A percentile compares a stretch with the other conserved stretches of the same genome.
Evolutionary conservation across 345 rosid species (phyloP).

Genomic region (Syzygium aqueum): DNA sequence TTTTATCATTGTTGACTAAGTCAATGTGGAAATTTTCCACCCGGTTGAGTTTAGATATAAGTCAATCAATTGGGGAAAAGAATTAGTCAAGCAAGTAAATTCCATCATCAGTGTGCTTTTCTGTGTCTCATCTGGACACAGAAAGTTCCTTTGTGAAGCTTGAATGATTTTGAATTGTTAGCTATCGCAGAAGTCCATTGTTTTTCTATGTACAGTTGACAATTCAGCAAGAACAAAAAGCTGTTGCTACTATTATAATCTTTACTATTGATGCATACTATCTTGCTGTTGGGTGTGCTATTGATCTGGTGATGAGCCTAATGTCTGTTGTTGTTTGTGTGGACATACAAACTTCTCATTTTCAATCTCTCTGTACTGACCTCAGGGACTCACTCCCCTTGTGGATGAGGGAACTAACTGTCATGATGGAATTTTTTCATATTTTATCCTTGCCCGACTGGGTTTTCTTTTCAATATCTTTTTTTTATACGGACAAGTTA

Average conservation of each 20-base stretch:
- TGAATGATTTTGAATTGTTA: neutral
- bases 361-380: constrained; percentile 38
- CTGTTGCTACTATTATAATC: no score
- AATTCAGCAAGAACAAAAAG: neutral
- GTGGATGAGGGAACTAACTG: neutral
- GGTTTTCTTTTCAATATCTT: neutral
- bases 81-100: no score
- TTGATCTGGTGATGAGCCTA: constrained; percentile 9
- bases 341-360: constrained; percentile 45
- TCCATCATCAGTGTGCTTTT: neutral
- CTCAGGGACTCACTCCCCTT: constrained; percentile 22
- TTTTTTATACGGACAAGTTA: neutral
- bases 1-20: neutral
- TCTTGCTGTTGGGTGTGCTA: neutral
- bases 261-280: neutral
- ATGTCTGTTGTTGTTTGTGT: constrained; percentile 34
- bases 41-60: neutral
- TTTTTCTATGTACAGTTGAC: neutral
- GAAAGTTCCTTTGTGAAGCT: neutral
- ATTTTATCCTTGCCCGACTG: neutral
- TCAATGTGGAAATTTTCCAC: neutral
- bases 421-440: neutral
- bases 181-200: neutral
- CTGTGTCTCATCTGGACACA: neutral
- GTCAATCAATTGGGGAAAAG: neutral